Base-by-base conservation (phyloP, 202 grass and related monocot genomes). In the Brachypodium distachyon region DNA sequence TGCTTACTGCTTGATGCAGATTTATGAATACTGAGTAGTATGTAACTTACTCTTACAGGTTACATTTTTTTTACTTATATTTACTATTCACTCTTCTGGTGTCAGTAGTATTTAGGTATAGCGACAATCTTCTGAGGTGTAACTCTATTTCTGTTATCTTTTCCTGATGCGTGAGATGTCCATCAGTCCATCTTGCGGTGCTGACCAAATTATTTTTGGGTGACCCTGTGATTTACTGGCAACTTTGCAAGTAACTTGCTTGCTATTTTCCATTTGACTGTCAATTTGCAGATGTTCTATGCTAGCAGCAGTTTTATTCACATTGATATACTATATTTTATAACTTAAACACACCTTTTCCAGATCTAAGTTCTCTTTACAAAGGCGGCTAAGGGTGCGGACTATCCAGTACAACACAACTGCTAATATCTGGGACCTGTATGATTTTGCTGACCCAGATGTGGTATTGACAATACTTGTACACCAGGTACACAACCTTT, bases 371-470 rank as follows among this genome's bases (percentile, higher is more conserved):
- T 89, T 82, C 70, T 87, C 56, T n/a, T 57, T 93, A 31, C 78
- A 93, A 83, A 93, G 84, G 57, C 85, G 84, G 66, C 31, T 93
- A 82, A 84, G 90, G 80, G 79, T 93, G 53, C 78, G 87, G 50
- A 93, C 87, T 72, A 48, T 90, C 47, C 87, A 89, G 68, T 93
- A 87, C 58, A 84, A 80, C 49, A 65, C 79, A 72, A 86, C 90
- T 82, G 67, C 77, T 72, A 84, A 84, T 82, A 79, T 90, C 26
- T 83, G 84, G 82, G 90, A 89, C 61, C 77, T 93, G 48, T 90
- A 93, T 80, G 84, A 93, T 69, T 87, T 86, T 84, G 90, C 90
- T 79, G 90, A 93, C 71, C 62, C 87, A 78, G 90, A 93, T 87
- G 90, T 84, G 70, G 83, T 86, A 70, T 79, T 89, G 68, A 87